These are phyloP conservation scores for Lactarius hatsudake DNA, from an alignment of 768 basidiomycete genomes.

Conservation along the genomic window DNA sequence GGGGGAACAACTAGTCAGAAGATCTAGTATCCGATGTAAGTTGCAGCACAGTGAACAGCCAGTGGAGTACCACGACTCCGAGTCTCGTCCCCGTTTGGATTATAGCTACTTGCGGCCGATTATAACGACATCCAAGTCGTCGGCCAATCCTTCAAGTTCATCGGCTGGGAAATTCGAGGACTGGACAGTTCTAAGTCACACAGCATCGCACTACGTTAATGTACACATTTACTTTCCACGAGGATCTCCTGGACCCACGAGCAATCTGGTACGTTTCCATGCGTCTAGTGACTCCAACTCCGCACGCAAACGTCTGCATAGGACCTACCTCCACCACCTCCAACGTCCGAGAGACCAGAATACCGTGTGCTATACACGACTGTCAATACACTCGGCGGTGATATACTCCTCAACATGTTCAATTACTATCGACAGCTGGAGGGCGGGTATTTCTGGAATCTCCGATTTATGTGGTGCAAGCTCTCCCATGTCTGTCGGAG, in stretches of 20 bases:
- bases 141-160: background rate
- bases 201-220: background rate
- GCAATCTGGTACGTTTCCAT: background rate
- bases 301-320: background rate
- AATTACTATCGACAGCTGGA: background rate
- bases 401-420: background rate
- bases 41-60: background rate
- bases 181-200: background rate
- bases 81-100: background rate
- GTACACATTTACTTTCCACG: background rate
- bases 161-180: background rate
- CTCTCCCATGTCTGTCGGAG: conserved; percentile 11
- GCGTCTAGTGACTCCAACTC: background rate
- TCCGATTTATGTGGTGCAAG: conserved; percentile 6
- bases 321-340: background rate
- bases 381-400: background rate
- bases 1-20: background rate
- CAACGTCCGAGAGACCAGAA: background rate
- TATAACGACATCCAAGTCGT: no score
- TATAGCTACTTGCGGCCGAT: background rate
- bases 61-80: background rate
- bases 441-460: background rate
- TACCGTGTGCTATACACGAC: background rate
- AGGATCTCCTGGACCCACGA: background rate
- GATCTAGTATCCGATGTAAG: background rate